Evolutionary conservation across 169 alveolate species (phyloP).

Genomic region (Eimeria praecox): DNA sequence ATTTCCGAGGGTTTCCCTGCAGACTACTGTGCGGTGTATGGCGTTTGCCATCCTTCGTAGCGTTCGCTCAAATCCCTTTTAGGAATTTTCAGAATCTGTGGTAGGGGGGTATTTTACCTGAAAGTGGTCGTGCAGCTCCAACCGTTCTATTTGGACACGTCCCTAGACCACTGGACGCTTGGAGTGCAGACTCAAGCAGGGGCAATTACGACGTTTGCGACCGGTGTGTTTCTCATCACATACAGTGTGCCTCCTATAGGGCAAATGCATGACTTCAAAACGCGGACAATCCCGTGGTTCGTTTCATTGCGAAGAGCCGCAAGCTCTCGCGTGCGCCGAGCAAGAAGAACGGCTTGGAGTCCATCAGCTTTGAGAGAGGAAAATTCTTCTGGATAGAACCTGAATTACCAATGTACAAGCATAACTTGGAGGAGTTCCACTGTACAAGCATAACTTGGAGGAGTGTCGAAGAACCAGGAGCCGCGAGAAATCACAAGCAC

Average conservation of each 20-base stretch:
- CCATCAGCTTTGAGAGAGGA: neutral
- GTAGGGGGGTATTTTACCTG: neutral
- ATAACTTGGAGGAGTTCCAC: no score
- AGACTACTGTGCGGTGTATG: neutral
- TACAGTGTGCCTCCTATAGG: neutral
- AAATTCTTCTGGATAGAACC: neutral
- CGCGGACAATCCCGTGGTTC: neutral
- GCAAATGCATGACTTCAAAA: neutral
- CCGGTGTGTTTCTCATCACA: neutral
- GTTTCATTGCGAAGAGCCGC: neutral
- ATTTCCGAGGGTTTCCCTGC: neutral
- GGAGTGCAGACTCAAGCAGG: neutral
- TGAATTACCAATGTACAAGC: neutral
- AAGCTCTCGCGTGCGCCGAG: neutral
- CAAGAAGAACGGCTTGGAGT: neutral
- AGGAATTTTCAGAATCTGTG: neutral
- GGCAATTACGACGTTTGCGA: neutral
- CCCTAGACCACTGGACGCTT: neutral
- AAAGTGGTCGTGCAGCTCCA: neutral
- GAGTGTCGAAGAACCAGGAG: neutral
- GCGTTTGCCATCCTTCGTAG: neutral
- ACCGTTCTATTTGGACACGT: neutral
- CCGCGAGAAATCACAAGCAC: neutral
- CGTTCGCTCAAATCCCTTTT: neutral
- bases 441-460: no score